Evolutionary conservation across 305 asterid species (phyloP).

Genomic region (Solanum hybrid): DNA sequence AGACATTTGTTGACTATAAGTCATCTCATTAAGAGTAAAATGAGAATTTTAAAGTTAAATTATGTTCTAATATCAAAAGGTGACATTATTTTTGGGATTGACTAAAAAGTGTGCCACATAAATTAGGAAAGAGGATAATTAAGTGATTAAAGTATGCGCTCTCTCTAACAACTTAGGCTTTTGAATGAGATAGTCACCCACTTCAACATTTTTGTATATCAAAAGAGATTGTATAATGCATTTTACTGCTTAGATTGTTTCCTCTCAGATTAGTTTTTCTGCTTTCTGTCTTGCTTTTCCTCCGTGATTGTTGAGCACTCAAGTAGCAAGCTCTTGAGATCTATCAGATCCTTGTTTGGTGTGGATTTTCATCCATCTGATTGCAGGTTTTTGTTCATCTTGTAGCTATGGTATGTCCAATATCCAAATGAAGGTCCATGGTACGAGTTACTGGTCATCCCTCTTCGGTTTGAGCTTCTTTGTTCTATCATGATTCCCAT

Average conservation of each 20-base stretch:
- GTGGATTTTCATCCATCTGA: not conserved
- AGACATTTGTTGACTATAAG: not conserved
- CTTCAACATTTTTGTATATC: not conserved
- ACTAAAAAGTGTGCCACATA: not conserved
- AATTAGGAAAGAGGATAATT: not conserved
- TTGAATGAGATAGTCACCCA: not conserved
- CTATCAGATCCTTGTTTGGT: not conserved
- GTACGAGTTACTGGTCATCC: slow-evolving; percentile 93
- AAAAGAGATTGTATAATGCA: not conserved
- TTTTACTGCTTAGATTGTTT: not conserved
- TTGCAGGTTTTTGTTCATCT: slow-evolving; percentile 12
- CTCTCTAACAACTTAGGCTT: not conserved
- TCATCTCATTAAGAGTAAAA: not conserved
- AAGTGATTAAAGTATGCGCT: not conserved
- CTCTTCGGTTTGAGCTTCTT: slow-evolving; percentile 95
- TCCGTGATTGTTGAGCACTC: not conserved
- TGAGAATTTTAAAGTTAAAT: not conserved
- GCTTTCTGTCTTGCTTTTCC: not conserved
- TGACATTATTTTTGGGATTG: not conserved
- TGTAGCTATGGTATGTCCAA: slow-evolving; percentile 90
- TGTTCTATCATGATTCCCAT: slow-evolving; percentile 99
- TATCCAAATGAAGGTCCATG: slow-evolving; percentile 96
- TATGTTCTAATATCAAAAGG: not conserved
- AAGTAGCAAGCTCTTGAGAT: not conserved
- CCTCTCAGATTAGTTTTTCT: not conserved